Evolutionary conservation across 805 yeast species (phyloP).

Genomic region (Sungouiozyma intestinalis): DNA sequence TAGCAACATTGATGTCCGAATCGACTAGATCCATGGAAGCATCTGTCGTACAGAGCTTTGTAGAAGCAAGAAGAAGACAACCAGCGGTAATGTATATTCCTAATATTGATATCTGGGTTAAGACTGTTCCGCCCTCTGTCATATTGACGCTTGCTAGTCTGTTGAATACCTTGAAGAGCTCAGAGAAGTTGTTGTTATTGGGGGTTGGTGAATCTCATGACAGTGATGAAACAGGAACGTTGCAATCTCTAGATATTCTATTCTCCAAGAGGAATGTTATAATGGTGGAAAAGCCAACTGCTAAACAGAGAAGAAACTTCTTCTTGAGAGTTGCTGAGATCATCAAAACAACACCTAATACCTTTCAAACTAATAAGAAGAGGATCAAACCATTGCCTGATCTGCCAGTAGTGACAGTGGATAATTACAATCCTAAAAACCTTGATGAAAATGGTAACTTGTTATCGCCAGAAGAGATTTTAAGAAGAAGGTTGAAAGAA

Average conservation of each 20-base stretch:
- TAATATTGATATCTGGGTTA: constrained; percentile 66
- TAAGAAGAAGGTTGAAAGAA: constrained; percentile 37
- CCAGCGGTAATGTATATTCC: constrained; percentile 84
- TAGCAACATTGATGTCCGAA: constrained; percentile 68
- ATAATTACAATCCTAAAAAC: constrained; percentile 5
- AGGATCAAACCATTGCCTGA: constrained; percentile 32
- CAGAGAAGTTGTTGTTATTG: constrained; percentile 62
- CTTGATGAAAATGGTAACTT: constrained; percentile 22
- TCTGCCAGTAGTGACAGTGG: constrained; percentile 29
- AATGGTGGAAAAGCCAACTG: constrained; percentile 39
- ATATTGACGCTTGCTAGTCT: constrained; percentile 62
- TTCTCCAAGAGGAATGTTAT: constrained; percentile 34
- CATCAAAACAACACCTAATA: constrained; percentile 55
- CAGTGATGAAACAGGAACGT: constrained; percentile 34
- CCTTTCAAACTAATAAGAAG: constrained; percentile 54
- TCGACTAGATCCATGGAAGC: constrained; percentile 75
- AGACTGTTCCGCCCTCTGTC: constrained; percentile 57
- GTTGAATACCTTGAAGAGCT: constrained; percentile 54
- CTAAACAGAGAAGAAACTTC: constrained; percentile 41
- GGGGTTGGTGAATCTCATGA: constrained; percentile 34
- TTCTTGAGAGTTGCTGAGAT: constrained; percentile 47
- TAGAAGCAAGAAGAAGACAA: constrained; percentile 81
- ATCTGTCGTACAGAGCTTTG: constrained; percentile 67
- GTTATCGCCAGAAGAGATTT: constrained; percentile 26
- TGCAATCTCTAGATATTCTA: constrained; percentile 30